phyloP scores from a whole-genome alignment of 2,329 filamentous ascomycete species.

The Rhytidhysteron rufulum region DNA sequence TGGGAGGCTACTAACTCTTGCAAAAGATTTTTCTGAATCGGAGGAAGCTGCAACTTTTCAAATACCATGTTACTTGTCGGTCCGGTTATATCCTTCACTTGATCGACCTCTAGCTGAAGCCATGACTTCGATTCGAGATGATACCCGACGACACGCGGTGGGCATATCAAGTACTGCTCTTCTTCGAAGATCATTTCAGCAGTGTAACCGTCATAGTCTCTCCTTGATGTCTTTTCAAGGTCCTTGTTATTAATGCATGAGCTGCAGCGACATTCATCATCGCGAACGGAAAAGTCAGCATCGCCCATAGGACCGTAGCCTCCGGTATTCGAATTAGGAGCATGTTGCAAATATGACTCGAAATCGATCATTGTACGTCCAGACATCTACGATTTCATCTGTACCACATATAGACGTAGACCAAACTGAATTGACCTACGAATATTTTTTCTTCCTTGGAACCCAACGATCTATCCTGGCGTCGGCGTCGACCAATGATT shows the following conservation, averaged over 20 bases:
- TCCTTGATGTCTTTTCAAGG: slow-evolving; percentile 5
- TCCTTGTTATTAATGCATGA: slow-evolving; percentile 4
- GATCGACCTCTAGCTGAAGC: slow-evolving; percentile 7
- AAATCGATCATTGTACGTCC: slow-evolving; percentile 9
- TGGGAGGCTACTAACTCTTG: slow-evolving; percentile 9
- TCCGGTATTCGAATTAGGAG: slow-evolving; percentile 4
- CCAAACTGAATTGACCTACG: no score
- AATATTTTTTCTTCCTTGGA: no score
- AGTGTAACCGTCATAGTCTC: slow-evolving; percentile 3
- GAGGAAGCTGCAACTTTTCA: slow-evolving; percentile 6
- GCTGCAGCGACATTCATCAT: slow-evolving; percentile 9
- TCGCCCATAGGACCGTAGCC: slow-evolving; percentile 8
- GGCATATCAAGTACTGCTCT: slow-evolving; percentile 9
- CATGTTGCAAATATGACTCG: slow-evolving; percentile 9
- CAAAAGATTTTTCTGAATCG: slow-evolving; percentile 5
- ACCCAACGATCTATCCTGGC: background rate
- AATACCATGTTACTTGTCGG: slow-evolving; percentile 7
- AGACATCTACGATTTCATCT: slow-evolving; percentile 2
- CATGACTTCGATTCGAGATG: slow-evolving; percentile 6
- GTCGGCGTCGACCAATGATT: background rate
- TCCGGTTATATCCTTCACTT: slow-evolving; percentile 3
- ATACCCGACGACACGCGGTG: slow-evolving; percentile 10
- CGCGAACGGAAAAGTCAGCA: background rate
- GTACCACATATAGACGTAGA: no score
- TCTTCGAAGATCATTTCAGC: background rate